Percentiles rank a stretch among this genome's conserved stretches.
Conservation (phyloP, 306 rosid species). For the Canavalia gladiata region DNA sequence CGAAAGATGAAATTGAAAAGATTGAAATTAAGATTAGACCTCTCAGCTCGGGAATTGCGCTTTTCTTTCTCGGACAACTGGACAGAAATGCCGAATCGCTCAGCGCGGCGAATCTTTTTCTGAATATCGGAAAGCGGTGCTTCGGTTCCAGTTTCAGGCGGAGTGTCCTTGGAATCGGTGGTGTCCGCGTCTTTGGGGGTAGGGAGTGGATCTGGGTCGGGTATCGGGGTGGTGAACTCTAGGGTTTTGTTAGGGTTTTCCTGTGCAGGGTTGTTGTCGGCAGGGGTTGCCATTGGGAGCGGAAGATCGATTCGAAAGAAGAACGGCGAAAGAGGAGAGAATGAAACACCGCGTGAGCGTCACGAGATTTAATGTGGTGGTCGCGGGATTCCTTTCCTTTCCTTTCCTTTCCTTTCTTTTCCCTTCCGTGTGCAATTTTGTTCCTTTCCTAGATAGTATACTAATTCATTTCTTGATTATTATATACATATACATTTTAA, state of each 20-base stretch:
- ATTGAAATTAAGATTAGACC: slow-evolving; percentile 49
- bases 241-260: slow-evolving; percentile 74
- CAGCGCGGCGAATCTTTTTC: slow-evolving; percentile 90
- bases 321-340: not conserved
- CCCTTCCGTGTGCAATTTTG: not conserved
- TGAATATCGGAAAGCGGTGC: slow-evolving; percentile 59
- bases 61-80: slow-evolving; percentile 81
- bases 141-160: slow-evolving; percentile 40
- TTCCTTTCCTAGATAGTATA: not conserved
- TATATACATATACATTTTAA: too few relatives aligned
- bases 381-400: not conserved
- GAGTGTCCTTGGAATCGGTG: slow-evolving; percentile 44
- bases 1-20: not conserved
- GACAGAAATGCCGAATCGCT: slow-evolving; percentile 89
- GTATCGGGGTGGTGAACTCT: slow-evolving; percentile 43
- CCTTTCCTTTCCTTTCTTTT: not conserved
- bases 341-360: not conserved
- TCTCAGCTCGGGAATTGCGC: slow-evolving; percentile 91
- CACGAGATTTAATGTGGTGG: not conserved
- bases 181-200: slow-evolving; percentile 39
- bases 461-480: too few relatives aligned
- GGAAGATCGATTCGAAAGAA: slow-evolving; percentile 12
- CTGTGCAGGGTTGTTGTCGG: slow-evolving; percentile 46
- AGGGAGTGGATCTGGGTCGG: slow-evolving; percentile 44
- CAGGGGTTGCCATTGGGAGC: slow-evolving; percentile 60